These are phyloP conservation scores for Cyberlindnera lachancei DNA, from an alignment of 805 yeast species.

Conservation along the genomic window DNA sequence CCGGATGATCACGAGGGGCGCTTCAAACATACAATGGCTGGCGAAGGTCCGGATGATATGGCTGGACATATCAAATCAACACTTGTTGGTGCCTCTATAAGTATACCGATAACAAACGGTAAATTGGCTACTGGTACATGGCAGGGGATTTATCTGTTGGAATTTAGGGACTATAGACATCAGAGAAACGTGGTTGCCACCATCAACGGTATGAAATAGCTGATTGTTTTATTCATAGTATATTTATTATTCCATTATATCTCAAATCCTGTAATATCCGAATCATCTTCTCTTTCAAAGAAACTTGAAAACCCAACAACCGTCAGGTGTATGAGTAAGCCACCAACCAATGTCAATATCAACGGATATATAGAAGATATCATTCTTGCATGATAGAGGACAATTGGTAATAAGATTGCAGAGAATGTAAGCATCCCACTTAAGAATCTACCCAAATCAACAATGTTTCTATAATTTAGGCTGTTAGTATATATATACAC, in stretches of 20 bases:
- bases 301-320: conserved; percentile 63
- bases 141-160: conserved; percentile 78
- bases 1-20: conserved; percentile 45
- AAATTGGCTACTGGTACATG: conserved; percentile 68
- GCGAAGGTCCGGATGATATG: conserved; percentile 82
- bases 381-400: conserved; percentile 57
- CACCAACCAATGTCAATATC: conserved; percentile 60
- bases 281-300: conserved; percentile 48
- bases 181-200: conserved; percentile 66
- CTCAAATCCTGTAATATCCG: conserved; percentile 23
- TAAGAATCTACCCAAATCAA: conserved; percentile 62
- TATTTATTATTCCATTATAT: too few species aligned
- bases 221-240: neutral
- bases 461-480: conserved; percentile 32
- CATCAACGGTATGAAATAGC: conserved; percentile 42
- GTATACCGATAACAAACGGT: conserved; percentile 67
- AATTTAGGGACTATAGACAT: conserved; percentile 60
- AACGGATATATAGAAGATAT: conserved; percentile 51
- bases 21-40: conserved; percentile 30
- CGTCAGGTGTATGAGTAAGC: conserved; percentile 60
- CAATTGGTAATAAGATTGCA: conserved; percentile 53
- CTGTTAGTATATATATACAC: too few species aligned
- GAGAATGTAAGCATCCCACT: conserved; percentile 59
- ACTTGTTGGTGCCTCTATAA: conserved; percentile 53
- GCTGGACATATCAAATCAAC: conserved; percentile 70